Evolutionary conservation across 2,329 filamentous ascomycete genomes (phyloP).

Genomic region (Neopestalotiopsis rosae): DNA sequence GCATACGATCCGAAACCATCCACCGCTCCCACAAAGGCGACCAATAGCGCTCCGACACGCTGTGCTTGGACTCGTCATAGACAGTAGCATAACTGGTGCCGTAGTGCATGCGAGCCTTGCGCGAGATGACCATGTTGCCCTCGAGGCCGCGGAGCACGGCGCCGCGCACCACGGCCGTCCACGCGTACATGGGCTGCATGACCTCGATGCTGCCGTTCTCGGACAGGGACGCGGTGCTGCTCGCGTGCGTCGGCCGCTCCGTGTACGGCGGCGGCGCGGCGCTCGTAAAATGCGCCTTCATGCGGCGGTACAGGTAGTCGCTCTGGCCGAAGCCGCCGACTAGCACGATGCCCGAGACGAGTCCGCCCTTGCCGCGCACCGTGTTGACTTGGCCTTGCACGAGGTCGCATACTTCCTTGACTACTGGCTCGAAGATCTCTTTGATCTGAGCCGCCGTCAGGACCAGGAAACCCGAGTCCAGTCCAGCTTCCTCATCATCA

Average conservation of each 20-base stretch:
- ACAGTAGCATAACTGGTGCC: conserved; percentile 83
- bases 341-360: conserved; percentile 77
- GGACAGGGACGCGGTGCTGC: conserved; percentile 45
- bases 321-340: conserved; percentile 84
- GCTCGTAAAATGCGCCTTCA: conserved; percentile 72
- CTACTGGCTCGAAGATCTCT: conserved; percentile 76
- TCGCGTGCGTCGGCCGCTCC: conserved; percentile 71
- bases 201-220: conserved; percentile 71
- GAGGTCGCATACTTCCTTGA: conserved; percentile 72
- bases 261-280: conserved; percentile 67
- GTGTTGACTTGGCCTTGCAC: conserved; percentile 71
- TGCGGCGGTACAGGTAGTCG: conserved; percentile 73
- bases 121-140: conserved; percentile 78
- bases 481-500: conserved; percentile 75
- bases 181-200: conserved; percentile 82
- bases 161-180: conserved; percentile 80
- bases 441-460: conserved; percentile 74
- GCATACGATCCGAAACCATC: conserved; percentile 85
- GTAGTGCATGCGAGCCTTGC: conserved; percentile 78
- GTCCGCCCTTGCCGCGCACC: conserved; percentile 64
- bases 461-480: conserved; percentile 78
- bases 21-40: conserved; percentile 79
- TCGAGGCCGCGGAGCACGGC: conserved; percentile 78
- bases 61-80: conserved; percentile 78
- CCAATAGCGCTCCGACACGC: conserved; percentile 77